phyloP scores from a whole-genome alignment of 176 grass and related monocot species.

The Cenchrus fungigraminus region DNA sequence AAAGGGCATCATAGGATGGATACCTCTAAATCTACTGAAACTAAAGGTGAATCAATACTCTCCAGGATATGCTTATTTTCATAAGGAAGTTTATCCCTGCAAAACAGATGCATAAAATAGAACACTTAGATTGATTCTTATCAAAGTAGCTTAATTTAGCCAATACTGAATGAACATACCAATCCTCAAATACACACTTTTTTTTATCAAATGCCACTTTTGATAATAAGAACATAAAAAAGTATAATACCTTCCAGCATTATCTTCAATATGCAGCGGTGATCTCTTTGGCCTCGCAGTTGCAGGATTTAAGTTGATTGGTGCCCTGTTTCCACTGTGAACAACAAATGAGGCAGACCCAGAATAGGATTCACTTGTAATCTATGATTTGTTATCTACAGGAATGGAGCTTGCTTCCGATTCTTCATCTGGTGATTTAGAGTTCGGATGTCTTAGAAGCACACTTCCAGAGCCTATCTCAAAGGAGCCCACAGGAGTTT shows the following conservation, averaged over 20 bases:
- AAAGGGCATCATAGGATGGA: conserved; percentile 1
- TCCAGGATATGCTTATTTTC: conserved; percentile 48
- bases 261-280: conserved; percentile 36
- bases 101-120: conserved; percentile 35
- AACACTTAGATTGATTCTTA: conserved; percentile 27
- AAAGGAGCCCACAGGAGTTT: conserved; percentile 71
- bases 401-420: conserved; percentile 92
- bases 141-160: conserved; percentile 19
- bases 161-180: conserved; percentile 14
- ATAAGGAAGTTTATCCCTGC: conserved; percentile 53
- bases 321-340: conserved; percentile 54
- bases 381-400: conserved; percentile 63
- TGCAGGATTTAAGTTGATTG: conserved; percentile 35
- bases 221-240: not conserved
- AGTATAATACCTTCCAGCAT: conserved; percentile 53
- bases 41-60: conserved; percentile 56
- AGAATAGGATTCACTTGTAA: conserved; percentile 70
- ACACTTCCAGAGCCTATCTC: conserved; percentile 92
- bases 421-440: conserved; percentile 79
- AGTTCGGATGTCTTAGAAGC: conserved; percentile 75
- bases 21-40: conserved; percentile 59
- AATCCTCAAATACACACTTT: conserved; percentile 13
- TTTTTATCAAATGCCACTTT: no score
- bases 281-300: conserved; percentile 38
- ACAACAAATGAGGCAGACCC: conserved; percentile 45